A percentile compares a stretch with the other conserved stretches of the same genome.
phyloP scores from a whole-genome alignment of 805 yeast genomes.

The Wickerhamiella kurtzmanii region DNA sequence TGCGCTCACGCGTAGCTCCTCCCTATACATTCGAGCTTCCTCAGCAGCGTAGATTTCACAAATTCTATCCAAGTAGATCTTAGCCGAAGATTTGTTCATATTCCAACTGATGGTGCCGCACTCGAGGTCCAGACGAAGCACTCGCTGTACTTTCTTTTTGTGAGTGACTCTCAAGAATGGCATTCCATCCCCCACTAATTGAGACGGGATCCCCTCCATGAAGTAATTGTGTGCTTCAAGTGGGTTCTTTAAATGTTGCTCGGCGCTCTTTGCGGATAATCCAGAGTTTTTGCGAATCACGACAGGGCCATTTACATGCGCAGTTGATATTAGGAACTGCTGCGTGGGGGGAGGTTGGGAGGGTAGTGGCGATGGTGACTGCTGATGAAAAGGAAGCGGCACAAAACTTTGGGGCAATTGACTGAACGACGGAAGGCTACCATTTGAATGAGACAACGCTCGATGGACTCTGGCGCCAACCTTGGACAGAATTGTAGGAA shows the following conservation, averaged over 20 bases:
- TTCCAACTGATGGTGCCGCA: conserved; percentile 48
- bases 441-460: background rate
- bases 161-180: conserved; percentile 57
- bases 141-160: conserved; percentile 47
- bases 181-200: conserved; percentile 32
- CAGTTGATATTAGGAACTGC: background rate
- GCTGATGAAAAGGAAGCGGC: background rate
- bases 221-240: background rate
- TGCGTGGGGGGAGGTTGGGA: background rate
- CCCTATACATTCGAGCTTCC: conserved; percentile 74
- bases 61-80: conserved; percentile 46
- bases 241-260: background rate
- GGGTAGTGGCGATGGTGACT: background rate
- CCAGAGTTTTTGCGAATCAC: background rate
- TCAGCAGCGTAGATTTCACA: conserved; percentile 46
- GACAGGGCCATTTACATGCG: background rate
- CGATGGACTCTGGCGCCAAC: background rate
- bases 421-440: background rate
- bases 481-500: background rate
- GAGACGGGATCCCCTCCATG: background rate
- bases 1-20: conserved; percentile 61
- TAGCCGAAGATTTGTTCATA: conserved; percentile 29
- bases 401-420: background rate
- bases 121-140: conserved; percentile 42
- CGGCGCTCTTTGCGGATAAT: background rate